Percentiles rank a stretch among this genome's conserved stretches.
Conservation (phyloP, 2,329 filamentous ascomycete species). For the Cladosporium sphaerospermum region DNA sequence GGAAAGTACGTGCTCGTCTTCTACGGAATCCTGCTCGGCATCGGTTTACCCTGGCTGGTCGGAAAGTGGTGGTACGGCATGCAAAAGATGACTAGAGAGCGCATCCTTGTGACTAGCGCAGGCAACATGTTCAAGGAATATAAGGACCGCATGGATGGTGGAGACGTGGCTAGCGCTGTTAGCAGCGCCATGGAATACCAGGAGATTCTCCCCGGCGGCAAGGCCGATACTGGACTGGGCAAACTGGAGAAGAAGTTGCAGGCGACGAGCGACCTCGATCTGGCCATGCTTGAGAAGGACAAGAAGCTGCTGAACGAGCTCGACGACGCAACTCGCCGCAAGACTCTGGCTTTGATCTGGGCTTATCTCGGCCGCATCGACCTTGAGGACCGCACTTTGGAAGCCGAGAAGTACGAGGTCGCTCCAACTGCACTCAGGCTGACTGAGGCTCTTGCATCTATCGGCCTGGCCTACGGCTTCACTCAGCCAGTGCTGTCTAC, state of each 20-base stretch:
- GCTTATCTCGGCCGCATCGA: conserved; percentile 88
- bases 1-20: conserved; percentile 91
- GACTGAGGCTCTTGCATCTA: conserved; percentile 79
- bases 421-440: conserved; percentile 80
- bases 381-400: conserved; percentile 68
- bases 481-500: conserved; percentile 75
- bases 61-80: conserved; percentile 99
- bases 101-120: conserved; percentile 84
- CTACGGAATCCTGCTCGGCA: conserved; percentile 81
- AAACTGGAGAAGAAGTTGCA: conserved; percentile 77
- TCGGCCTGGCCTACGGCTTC: conserved; percentile 80
- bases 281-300: conserved; percentile 64
- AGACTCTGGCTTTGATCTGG: conserved; percentile 86
- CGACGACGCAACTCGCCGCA: conserved; percentile 73
- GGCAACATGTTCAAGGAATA: conserved; percentile 94
- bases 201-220: conserved; percentile 66
- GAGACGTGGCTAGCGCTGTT: conserved; percentile 71
- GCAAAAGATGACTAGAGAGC: conserved; percentile 86
- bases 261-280: conserved; percentile 45
- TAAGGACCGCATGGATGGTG: conserved; percentile 73
- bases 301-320: conserved; percentile 69
- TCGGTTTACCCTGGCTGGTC: conserved; percentile 85
- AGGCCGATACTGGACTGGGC: conserved; percentile 71
- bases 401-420: conserved; percentile 82
- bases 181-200: conserved; percentile 84